These are phyloP conservation scores for Cryptosporidium xiaoi DNA, from an alignment of 169 alveolate genomes.

Conservation along the genomic window DNA sequence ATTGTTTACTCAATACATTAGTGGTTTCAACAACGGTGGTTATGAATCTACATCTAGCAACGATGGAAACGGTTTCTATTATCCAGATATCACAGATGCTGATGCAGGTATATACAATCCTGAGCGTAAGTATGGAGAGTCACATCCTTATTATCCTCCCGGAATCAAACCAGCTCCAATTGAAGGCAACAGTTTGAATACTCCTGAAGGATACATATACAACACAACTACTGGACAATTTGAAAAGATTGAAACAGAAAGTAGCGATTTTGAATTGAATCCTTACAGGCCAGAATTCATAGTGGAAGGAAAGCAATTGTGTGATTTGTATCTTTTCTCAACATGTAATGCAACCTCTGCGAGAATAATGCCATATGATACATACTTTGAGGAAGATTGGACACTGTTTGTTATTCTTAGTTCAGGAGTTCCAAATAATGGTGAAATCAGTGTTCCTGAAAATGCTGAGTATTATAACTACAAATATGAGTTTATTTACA, in stretches of 20 bases:
- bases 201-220: constrained; percentile 25
- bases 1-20: constrained; percentile 12
- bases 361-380: constrained; percentile 31
- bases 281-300: constrained; percentile 34
- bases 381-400: constrained; percentile 21
- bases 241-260: not conserved
- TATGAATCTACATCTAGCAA: constrained; percentile 19
- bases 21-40: constrained; percentile 16
- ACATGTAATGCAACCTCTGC: constrained; percentile 51
- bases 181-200: constrained; percentile 1
- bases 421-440: constrained; percentile 29
- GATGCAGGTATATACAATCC: constrained; percentile 10
- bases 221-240: constrained; percentile 46
- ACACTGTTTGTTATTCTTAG: constrained; percentile 45
- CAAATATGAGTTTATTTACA: constrained; percentile 17
- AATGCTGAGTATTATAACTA: not conserved
- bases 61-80: constrained; percentile 17
- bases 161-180: constrained; percentile 57
- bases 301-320: constrained; percentile 11
- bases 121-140: constrained; percentile 22
- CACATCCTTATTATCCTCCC: constrained; percentile 13
- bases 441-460: not conserved
- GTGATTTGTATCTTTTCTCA: constrained; percentile 23
- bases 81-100: constrained; percentile 1
- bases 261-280: not conserved